Evolutionary conservation across 345 rosid genomes (phyloP), one percentile per base, ranked within the genome.

Genomic region (Cardiospermum halicacabum): DNA sequence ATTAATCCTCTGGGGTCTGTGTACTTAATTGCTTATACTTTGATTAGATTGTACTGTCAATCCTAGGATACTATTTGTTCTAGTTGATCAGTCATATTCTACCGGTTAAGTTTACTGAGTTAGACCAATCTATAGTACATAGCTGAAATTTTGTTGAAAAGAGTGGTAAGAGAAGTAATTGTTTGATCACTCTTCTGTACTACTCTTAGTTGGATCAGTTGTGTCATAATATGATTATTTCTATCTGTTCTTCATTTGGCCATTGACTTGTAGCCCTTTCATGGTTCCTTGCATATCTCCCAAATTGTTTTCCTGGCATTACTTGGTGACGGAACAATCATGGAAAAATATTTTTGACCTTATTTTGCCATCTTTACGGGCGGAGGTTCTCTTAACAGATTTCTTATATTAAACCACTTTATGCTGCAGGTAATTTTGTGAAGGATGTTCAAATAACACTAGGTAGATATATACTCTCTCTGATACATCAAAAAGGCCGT

Each of bases 381-480:
- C 50, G 57, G 64, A 67, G 66, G 78, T 72, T 65, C 68, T 32
- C 15, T 37, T 69, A 59, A 61, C 68, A 71, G 70, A 62, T 69
- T 68, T 84, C 93, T 85, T 82, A 89, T 85, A 62, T 67, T 56
- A 69, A 50, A 31, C 73, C 71, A 64, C 78, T 87, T 85, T 74
- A 68, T 84, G 74, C 86, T 93, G 98, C 97, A 90, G 96, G 96
- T 88, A 80, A 82, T 72, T 77, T 93, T 84, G 69, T 93, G 81
- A 86, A 75, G 89, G 96, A 90, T 84, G 84, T 85, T 73, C 92
- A 86, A 81, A 74, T 86, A 72, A 82, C 96, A 65, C 65, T 90
- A 79, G 97, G 96, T 90, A 90, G 97, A 78, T 69, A 75, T 78
- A 78, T 73, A 64, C 71, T 64, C 59, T 66, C 74, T 62, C 27